Conservation (phyloP, 2,329 filamentous ascomycete species). For the Microdochium bolleyi region DNA sequence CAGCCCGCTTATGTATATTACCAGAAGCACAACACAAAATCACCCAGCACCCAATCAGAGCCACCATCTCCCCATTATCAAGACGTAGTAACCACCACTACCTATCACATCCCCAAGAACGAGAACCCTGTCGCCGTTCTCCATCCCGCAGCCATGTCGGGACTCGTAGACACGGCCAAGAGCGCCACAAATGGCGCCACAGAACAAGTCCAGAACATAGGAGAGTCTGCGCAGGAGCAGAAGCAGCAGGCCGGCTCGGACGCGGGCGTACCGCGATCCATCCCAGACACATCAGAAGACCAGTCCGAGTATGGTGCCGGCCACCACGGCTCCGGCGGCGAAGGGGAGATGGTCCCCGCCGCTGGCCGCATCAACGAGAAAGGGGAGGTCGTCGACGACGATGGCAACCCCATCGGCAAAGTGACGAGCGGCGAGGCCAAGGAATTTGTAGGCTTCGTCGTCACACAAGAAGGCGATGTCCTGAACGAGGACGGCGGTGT, state of each 20-base stretch:
- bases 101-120: conserved; percentile 9
- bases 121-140: conserved; percentile 11
- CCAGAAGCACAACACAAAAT: not conserved
- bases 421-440: conserved; percentile 21
- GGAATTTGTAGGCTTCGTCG: conserved; percentile 21
- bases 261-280: conserved; percentile 12
- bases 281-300: conserved; percentile 9
- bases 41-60: conserved; percentile 6
- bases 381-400: conserved; percentile 48
- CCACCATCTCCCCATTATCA: conserved; percentile 2
- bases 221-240: not conserved
- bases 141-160: conserved; percentile 20
- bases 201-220: not conserved
- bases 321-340: conserved; percentile 12
- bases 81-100: conserved; percentile 9
- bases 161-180: conserved; percentile 13
- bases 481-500: conserved; percentile 19
- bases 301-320: conserved; percentile 10
- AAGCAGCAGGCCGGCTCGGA: not conserved
- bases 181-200: conserved; percentile 10
- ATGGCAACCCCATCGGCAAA: conserved; percentile 37
- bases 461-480: conserved; percentile 26
- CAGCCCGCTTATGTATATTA: not conserved
- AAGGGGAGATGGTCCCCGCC: conserved; percentile 24
- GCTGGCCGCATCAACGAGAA: conserved; percentile 38